Conservation (phyloP, 345 rosid species). For the Gossypium mustelinum region DNA sequence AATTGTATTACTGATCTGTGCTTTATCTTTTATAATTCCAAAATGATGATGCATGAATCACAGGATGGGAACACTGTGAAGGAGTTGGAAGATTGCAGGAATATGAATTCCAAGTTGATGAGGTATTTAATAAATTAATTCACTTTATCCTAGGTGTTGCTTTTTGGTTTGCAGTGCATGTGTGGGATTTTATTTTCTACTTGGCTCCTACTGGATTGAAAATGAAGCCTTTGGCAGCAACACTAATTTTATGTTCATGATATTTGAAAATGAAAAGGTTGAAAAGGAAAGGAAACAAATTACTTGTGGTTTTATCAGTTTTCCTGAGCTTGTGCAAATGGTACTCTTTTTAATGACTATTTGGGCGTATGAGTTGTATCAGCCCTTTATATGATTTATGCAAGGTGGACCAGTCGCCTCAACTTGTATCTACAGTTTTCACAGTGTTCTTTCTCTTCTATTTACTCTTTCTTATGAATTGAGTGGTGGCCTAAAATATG, state of each 20-base stretch:
- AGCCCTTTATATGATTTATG: background rate
- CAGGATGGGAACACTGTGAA: constrained; percentile 49
- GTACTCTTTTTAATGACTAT: background rate
- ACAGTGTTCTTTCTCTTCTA: background rate
- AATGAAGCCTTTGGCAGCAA: background rate
- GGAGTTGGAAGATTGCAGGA: constrained; percentile 69
- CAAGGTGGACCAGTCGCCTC: background rate
- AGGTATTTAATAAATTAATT: constrained; percentile 39
- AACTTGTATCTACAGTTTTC: background rate
- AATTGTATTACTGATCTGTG: constrained; percentile 19
- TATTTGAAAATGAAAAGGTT: background rate
- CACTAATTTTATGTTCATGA: background rate
- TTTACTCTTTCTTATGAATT: background rate
- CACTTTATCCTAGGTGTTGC: constrained; percentile 6
- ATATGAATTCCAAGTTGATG: constrained; percentile 53
- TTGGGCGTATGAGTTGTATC: background rate
- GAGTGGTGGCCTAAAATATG: background rate
- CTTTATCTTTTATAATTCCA: constrained; percentile 3
- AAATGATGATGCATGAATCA: background rate
- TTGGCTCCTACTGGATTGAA: constrained; percentile 5
- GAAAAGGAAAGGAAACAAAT: background rate
- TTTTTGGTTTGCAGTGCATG: background rate
- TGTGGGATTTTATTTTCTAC: background rate
- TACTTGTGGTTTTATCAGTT: background rate
- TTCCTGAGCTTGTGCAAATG: background rate